A percentile compares a stretch with the other conserved stretches of the same genome.
phyloP scores from a whole-genome alignment of 352 stramenopile genomes.

The Pythium angustatum region DNA sequence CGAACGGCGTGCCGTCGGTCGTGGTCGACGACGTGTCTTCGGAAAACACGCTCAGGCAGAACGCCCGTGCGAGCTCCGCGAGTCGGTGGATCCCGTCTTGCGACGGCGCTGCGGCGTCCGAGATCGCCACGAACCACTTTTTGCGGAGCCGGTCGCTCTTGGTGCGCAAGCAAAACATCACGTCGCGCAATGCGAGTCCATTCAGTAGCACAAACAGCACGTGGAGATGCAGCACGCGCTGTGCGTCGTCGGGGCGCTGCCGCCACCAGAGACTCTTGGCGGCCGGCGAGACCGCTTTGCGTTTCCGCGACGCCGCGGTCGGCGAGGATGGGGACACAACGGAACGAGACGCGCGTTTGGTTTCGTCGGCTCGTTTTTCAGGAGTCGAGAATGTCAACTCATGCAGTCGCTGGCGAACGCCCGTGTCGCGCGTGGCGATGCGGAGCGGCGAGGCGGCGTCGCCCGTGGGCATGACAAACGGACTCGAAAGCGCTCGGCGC shows the following conservation, averaged over 20 bases:
- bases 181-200: slow-evolving; percentile 8
- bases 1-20: too few species aligned
- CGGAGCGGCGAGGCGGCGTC: not conserved
- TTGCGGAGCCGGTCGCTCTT: slow-evolving; percentile 15
- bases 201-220: slow-evolving; percentile 21
- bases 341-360: too few species aligned
- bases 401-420: too few species aligned
- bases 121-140: slow-evolving; percentile 13
- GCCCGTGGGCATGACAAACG: slow-evolving; percentile 1
- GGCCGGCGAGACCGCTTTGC: slow-evolving; percentile 9
- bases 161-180: slow-evolving; percentile 9
- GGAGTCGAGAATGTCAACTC: too few species aligned
- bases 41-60: slow-evolving; percentile 13
- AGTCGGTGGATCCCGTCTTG: not conserved
- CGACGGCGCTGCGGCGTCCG: not conserved
- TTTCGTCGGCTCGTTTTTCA: too few species aligned
- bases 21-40: too few species aligned
- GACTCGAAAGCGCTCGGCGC: slow-evolving; percentile 7
- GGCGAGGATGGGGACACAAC: not conserved
- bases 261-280: slow-evolving; percentile 17
- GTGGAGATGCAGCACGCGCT: slow-evolving; percentile 14
- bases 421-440: too few species aligned
- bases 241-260: slow-evolving; percentile 8
- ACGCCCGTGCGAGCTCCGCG: not conserved
- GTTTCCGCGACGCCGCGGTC: not conserved